Conservation (phyloP, 2,329 filamentous ascomycete genomes). For the Fusarium verrucosum region DNA sequence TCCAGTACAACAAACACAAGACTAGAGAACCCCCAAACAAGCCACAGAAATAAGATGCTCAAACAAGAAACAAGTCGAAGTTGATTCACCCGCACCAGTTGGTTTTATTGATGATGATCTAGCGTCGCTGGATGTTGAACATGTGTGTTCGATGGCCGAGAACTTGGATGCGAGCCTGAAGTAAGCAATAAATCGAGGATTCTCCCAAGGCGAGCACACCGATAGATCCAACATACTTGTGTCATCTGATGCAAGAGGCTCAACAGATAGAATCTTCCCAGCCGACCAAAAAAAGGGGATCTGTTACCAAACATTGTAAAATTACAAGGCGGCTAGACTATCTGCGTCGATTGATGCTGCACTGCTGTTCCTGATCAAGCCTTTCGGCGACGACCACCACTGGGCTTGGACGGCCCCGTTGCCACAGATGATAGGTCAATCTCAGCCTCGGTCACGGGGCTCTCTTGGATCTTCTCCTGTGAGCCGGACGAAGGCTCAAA, state of each 20-base stretch:
- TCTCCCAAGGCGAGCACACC: background rate
- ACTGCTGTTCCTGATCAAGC: slow-evolving; percentile 28
- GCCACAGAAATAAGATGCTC: background rate
- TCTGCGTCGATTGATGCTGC: background rate
- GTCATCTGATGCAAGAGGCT: background rate
- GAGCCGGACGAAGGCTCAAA: slow-evolving; percentile 64
- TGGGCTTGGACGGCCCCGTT: slow-evolving; percentile 40
- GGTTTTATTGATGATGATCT: background rate
- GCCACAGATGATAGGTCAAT: slow-evolving; percentile 46
- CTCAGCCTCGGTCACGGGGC: slow-evolving; percentile 42
- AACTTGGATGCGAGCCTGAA: background rate
- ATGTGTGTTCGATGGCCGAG: background rate
- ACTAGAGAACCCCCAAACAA: background rate
- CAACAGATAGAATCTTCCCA: background rate
- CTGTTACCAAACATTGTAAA: background rate
- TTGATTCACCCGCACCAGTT: background rate
- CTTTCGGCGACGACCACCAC: slow-evolving; percentile 45
- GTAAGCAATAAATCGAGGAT: background rate
- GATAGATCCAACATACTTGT: background rate
- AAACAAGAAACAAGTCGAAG: background rate
- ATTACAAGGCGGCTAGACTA: background rate
- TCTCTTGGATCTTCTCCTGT: slow-evolving; percentile 41
- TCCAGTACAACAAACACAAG: background rate
- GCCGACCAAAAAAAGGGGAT: background rate
- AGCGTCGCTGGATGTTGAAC: background rate